Evolutionary conservation across 768 basidiomycete species (phyloP).

Genomic region (Phaeotremella skinneri): DNA sequence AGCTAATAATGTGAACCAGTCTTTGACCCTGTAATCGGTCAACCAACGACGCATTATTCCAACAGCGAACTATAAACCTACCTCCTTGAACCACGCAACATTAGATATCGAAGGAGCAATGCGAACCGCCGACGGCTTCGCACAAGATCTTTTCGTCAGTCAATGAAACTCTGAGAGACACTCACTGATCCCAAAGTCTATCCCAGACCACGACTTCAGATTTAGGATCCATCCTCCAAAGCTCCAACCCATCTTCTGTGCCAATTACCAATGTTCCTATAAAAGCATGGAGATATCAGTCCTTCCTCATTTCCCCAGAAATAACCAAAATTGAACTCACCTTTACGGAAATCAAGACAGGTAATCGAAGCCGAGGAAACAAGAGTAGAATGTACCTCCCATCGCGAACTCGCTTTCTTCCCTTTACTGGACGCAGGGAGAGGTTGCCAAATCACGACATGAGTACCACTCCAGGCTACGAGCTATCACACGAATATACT

Average conservation of each 20-base stretch:
- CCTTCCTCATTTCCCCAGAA: background rate
- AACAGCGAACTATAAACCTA: slow-evolving; percentile 1
- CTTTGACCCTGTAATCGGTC: slow-evolving; percentile 9
- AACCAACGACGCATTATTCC: background rate
- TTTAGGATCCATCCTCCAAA: slow-evolving; percentile 34
- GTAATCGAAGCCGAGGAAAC: slow-evolving; percentile 23
- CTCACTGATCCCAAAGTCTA: slow-evolving; percentile 41
- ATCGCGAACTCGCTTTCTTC: slow-evolving; percentile 10
- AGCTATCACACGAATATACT: slow-evolving; percentile 21
- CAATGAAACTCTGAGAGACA: background rate
- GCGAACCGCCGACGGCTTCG: slow-evolving; percentile 16
- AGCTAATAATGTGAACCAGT: slow-evolving; percentile 27
- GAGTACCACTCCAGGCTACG: slow-evolving; percentile 36
- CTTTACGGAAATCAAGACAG: slow-evolving; percentile 29
- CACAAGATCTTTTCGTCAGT: slow-evolving; percentile 17
- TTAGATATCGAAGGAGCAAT: slow-evolving; percentile 29
- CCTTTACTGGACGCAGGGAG: background rate
- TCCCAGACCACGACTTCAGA: slow-evolving; percentile 45
- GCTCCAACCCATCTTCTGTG: slow-evolving; percentile 33
- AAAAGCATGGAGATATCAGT: slow-evolving; percentile 2
- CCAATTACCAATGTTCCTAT: slow-evolving; percentile 32
- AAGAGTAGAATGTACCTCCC: slow-evolving; percentile 36
- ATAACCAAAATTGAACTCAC: slow-evolving; percentile 10
- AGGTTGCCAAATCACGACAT: slow-evolving; percentile 38
- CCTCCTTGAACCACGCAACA: slow-evolving; percentile 33